Percentiles rank a stretch among this genome's conserved stretches.
These are phyloP conservation scores for Blechomonas ayalai DNA, from an alignment of 208 protist genomes.

Conservation along the genomic window DNA sequence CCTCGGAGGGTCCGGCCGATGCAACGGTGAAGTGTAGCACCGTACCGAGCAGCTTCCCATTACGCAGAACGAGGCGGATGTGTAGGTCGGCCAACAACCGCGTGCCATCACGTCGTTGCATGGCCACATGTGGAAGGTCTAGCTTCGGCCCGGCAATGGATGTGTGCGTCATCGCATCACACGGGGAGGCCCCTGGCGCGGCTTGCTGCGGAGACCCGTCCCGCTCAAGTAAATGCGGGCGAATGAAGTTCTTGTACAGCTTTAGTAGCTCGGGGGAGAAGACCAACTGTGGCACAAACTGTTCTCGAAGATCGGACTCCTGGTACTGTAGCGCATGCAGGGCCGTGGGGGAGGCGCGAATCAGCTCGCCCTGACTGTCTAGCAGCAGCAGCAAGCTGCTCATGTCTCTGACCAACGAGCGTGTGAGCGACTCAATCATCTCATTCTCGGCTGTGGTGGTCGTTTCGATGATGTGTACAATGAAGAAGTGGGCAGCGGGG, in stretches of 20 bases:
- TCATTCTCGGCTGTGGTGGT: not conserved
- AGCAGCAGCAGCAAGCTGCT: constrained; percentile 3
- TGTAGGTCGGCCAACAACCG: not conserved
- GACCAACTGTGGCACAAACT: not conserved
- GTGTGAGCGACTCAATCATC: not conserved
- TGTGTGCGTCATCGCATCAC: not conserved
- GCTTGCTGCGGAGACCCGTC: not conserved
- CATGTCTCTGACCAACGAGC: not conserved
- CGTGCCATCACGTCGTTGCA: not conserved
- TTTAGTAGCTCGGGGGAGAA: not conserved
- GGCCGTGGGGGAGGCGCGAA: not conserved
- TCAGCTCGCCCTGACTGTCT: constrained; percentile 1
- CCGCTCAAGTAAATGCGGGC: constrained; percentile 1
- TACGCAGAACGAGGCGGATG: constrained; percentile 2
- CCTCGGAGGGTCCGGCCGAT: not conserved
- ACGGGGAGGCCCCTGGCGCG: not conserved
- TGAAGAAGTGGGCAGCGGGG: constrained; percentile 7
- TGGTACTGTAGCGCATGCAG: not conserved
- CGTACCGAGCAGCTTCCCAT: not conserved
- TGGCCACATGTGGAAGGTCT: not conserved
- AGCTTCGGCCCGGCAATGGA: constrained; percentile 1
- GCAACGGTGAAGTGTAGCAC: not conserved
- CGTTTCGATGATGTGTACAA: constrained; percentile 12
- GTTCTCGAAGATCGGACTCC: not conserved
- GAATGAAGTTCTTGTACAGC: constrained; percentile 3